Base-by-base conservation (phyloP, 129 eudicot genomes). In the Pseudognaphalium luteoalbum region DNA sequence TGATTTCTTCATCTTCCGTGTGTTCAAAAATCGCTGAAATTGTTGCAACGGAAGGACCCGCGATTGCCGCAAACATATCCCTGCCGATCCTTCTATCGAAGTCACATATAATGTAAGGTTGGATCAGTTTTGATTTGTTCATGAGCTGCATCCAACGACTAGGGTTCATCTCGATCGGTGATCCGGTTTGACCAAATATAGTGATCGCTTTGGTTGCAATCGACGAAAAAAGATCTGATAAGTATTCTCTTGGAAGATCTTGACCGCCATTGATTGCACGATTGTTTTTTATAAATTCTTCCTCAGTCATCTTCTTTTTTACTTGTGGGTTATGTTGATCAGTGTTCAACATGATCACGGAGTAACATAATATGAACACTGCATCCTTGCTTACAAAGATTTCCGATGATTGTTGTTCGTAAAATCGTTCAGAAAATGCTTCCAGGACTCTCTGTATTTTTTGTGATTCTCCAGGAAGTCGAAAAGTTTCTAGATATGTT, bases 301-400 rank as follows among this genome's bases (percentile, higher is more conserved):
- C 98, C 76, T 94, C 98, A 3, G 97, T 88, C 98, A 94, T 94
- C 72, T 94, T 94, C 75, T 91, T 94, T 77, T 94, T 94, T 5
- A 94, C 98, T 77, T 94, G 98, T 2, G 98, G 98, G 75, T 94
- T 94, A 67, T 94, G 98, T 67, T 87, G 96, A 83, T 94, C 98
- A 1, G 98, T 94, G 78, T 94, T 94, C 67, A 94, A 81, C 98
- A 94, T 93, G 60, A 94, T 94, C 29, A 94, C 78, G 0, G 98
- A 94, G 21, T 94, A 94, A 56, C 97, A 88, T 12, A 94, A 74
- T 29, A 94, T 76, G 28, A 84, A 81, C 17, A 86, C 98, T 2
- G 93, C 84, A 41, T 94, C 98, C 60, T 87, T 91, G 57, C 77
- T 87, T 17, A 72, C 97, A 29, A 94, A 94, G 1, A 87, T 72